A percentile compares a stretch with the other conserved stretches of the same genome.
phyloP scores from a whole-genome alignment of 805 yeast species.

The Myxozyma vanderwaltii region DNA sequence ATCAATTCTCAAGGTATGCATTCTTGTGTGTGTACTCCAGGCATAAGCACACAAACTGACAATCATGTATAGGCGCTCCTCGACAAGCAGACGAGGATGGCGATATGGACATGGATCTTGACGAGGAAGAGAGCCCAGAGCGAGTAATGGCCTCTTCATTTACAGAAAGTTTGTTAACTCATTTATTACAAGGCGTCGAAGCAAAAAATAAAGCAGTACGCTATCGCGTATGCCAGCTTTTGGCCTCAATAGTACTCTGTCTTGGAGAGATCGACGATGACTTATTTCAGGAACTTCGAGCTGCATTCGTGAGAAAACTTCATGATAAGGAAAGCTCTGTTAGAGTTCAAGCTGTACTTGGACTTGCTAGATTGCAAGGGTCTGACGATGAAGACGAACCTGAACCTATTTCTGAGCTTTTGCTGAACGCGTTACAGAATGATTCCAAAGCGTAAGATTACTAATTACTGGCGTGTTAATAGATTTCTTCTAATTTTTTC shows the following conservation, averaged over 20 bases:
- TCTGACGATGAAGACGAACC: slow-evolving; percentile 46
- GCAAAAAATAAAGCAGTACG: slow-evolving; percentile 77
- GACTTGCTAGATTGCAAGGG: slow-evolving; percentile 76
- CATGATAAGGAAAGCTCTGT: slow-evolving; percentile 70
- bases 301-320: slow-evolving; percentile 62
- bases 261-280: slow-evolving; percentile 76
- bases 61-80: neutral
- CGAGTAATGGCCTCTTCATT: slow-evolving; percentile 53
- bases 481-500: neutral
- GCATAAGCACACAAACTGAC: neutral
- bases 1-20: slow-evolving; percentile 39
- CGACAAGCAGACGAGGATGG: slow-evolving; percentile 32
- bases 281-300: slow-evolving; percentile 62
- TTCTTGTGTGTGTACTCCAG: neutral
- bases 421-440: slow-evolving; percentile 60
- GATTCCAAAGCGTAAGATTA: slow-evolving; percentile 61
- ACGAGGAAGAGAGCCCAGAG: slow-evolving; percentile 44
- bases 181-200: slow-evolving; percentile 74
- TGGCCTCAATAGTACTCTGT: slow-evolving; percentile 69
- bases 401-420: slow-evolving; percentile 49
- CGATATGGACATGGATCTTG: slow-evolving; percentile 38
- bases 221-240: slow-evolving; percentile 73
- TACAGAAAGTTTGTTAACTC: slow-evolving; percentile 61
- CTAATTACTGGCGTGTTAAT: neutral
- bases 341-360: slow-evolving; percentile 80